Base-by-base conservation (phyloP, 768 basidiomycete species). In the Leucosporidium creatinivorum region DNA sequence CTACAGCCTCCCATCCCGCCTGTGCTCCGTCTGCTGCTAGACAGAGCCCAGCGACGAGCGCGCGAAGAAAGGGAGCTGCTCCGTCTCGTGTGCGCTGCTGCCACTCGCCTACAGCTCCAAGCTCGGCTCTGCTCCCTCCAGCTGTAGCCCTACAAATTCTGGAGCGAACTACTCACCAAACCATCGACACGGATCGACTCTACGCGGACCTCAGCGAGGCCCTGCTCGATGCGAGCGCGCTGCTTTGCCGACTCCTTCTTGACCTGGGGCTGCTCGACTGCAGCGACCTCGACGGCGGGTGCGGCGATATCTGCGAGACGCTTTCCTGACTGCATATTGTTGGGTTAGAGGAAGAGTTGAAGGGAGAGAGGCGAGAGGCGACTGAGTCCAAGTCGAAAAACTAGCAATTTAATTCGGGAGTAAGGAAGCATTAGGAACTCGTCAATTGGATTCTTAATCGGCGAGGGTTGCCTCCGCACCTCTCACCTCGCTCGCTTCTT, bases 171-270 rank as follows among this genome's bases (percentile, higher is more conserved):
- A 67, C 73, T 28, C n/a, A 74, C 73, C 19, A 74, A 33, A 15
- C 70, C 73, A 68, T 74, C 73, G 25, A 74, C 70, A 6, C 68
- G 39, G 39, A 74, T 66, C 25, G 26, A 17, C 21, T 74, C 66
- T 55, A 72, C 63, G 44, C 28, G 61, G 1, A 58, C 52, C 60
- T 69, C 61, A 39, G 63, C 33, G 33, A 74, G 63, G 15, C 70
- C 73, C 4, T 48, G 50, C 61, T 68, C 63, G 62, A 68, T 58
- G 13, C 49, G 39, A 3, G 58, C 64, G 39, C 61, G 57, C 58
- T 69, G 62, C 60, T 62, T 62, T 36, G 62, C 50, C 26, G 55
- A 58, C 51, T 60, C 28, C 58, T 63, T 56, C 57, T 62, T 52
- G 26, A 49, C 52, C 52, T 63, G 49, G 30, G 31, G 28, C 9